Conservation (phyloP, 148 eudicot genomes). For the Camellia japonica region DNA sequence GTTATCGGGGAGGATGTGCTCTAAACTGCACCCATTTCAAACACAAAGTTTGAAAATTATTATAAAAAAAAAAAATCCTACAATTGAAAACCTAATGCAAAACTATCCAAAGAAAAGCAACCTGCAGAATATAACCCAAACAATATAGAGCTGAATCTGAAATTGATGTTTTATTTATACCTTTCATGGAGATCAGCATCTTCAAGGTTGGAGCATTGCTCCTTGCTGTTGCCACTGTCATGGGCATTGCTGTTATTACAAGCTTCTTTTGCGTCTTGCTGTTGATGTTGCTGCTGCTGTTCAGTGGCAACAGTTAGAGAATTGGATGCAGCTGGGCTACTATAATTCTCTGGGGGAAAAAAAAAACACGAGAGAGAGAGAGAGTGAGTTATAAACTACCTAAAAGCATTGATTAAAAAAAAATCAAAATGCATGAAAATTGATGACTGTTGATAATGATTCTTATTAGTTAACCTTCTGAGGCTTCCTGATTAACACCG, state of each 20-base stretch:
- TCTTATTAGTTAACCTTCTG: conserved; percentile 40
- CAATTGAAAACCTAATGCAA: neutral
- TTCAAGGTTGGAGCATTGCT: conserved; percentile 24
- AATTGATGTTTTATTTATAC: conserved; percentile 31
- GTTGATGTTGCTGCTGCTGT: conserved; percentile 26
- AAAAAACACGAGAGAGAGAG: neutral
- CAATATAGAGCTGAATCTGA: neutral
- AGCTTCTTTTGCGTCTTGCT: conserved; percentile 32
- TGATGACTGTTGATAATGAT: too few relatives aligned
- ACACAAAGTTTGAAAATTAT: too few relatives aligned
- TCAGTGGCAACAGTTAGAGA: conserved; percentile 31
- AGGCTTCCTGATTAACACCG: conserved; percentile 32
- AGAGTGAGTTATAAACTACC: neutral
- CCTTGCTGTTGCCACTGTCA: conserved; percentile 25
- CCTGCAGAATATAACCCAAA: neutral
- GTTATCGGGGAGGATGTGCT: conserved; percentile 78
- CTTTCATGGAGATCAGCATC: conserved; percentile 54
- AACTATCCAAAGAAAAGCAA: neutral
- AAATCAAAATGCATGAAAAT: neutral
- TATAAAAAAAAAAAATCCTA: neutral
- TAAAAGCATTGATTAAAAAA: neutral
- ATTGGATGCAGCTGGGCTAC: conserved; percentile 14
- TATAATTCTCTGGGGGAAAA: conserved; percentile 34
- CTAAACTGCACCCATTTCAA: conserved; percentile 53
- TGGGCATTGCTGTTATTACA: conserved; percentile 26